Evolutionary conservation across 805 yeast species (phyloP).

Genomic region (Wickerhamiella spandovensis): DNA sequence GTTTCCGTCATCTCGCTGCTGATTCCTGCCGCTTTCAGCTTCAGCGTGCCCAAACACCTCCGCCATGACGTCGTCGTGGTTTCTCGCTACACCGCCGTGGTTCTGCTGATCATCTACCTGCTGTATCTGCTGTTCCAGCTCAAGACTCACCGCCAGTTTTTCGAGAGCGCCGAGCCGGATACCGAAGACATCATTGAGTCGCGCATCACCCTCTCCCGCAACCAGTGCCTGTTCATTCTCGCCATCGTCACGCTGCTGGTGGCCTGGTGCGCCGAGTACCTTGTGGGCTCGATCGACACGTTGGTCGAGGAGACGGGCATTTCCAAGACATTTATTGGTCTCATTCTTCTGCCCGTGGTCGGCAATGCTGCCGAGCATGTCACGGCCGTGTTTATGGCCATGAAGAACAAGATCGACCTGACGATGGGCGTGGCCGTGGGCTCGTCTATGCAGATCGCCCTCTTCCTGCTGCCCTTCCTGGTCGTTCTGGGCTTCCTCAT

Average conservation of each 20-base stretch:
- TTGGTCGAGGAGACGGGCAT: slow-evolving; percentile 74
- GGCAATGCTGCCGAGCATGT: slow-evolving; percentile 99
- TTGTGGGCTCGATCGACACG: slow-evolving; percentile 87
- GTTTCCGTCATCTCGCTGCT: slow-evolving; percentile 78
- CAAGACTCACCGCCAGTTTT: slow-evolving; percentile 66
- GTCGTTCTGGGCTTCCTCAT: slow-evolving; percentile 88
- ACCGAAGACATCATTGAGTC: slow-evolving; percentile 22
- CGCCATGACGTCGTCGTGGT: slow-evolving; percentile 46
- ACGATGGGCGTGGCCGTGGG: slow-evolving; percentile 97
- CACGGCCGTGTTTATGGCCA: slow-evolving; percentile 88
- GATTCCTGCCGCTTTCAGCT: slow-evolving; percentile 89
- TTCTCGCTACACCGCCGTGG: slow-evolving; percentile 75
- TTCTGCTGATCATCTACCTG: slow-evolving; percentile 62
- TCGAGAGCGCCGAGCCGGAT: slow-evolving; percentile 40
- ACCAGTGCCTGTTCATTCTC: slow-evolving; percentile 41
- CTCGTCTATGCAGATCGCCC: slow-evolving; percentile 85
- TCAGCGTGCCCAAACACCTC: slow-evolving; percentile 36
- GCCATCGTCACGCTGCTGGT: slow-evolving; percentile 61
- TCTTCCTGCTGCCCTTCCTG: slow-evolving; percentile 90
- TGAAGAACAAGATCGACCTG: slow-evolving; percentile 88
- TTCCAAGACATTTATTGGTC: slow-evolving; percentile 89
- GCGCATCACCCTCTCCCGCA: slow-evolving; percentile 35
- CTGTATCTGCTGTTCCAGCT: slow-evolving; percentile 79
- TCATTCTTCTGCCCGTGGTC: slow-evolving; percentile 87
- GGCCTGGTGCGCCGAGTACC: slow-evolving; percentile 81